phyloP scores from a whole-genome alignment of 257 asterid species.

The Capsicum rhomboideum region DNA sequence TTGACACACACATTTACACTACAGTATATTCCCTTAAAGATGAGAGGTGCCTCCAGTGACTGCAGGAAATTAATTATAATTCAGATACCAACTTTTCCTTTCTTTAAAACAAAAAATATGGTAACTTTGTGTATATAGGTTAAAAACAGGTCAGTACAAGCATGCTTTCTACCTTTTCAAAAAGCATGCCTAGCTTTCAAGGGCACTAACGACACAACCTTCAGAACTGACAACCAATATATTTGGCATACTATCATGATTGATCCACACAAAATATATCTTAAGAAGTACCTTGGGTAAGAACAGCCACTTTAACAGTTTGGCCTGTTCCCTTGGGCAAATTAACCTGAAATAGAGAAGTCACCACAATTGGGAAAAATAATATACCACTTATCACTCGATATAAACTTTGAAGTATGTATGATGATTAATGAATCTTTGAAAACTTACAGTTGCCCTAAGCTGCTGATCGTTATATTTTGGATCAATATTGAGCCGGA shows the following conservation, averaged over 20 bases:
- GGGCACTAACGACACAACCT: neutral
- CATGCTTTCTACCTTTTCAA: too few relatives aligned
- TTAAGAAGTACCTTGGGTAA: constrained; percentile 73
- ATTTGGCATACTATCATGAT: neutral
- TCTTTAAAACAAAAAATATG: too few relatives aligned
- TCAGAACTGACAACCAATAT: neutral
- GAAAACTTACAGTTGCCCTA: constrained; percentile 81
- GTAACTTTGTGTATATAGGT: too few relatives aligned
- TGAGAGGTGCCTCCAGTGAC: neutral
- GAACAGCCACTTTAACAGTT: constrained; percentile 82
- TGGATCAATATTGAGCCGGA: constrained; percentile 95
- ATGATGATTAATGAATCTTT: neutral
- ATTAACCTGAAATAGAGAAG: constrained; percentile 58
- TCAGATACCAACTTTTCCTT: neutral
- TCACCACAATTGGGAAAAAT: neutral
- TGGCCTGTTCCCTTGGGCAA: constrained; percentile 99
- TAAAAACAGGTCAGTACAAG: too few relatives aligned
- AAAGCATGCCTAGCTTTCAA: neutral
- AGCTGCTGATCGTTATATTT: constrained; percentile 96
- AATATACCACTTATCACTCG: neutral
- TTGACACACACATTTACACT: neutral
- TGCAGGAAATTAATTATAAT: neutral
- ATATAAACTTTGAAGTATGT: neutral
- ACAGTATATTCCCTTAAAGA: neutral
- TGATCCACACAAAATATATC: neutral